Conservation (phyloP, 2,329 filamentous ascomycete species). For the Exophiala mesophila region DNA sequence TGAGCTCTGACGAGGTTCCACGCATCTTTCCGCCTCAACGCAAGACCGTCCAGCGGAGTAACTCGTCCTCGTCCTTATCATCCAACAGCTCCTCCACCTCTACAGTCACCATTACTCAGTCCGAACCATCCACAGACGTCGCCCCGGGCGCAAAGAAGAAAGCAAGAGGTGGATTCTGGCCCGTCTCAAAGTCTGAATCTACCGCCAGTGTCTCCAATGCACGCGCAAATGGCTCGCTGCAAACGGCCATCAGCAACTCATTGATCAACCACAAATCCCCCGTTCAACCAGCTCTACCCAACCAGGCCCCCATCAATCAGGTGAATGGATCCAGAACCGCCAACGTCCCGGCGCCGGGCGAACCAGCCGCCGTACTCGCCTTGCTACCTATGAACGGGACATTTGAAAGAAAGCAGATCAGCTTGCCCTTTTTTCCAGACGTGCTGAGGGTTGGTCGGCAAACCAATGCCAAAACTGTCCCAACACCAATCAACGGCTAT, state of each 20-base stretch:
- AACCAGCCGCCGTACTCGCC: constrained; percentile 73
- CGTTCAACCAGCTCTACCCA: constrained; percentile 51
- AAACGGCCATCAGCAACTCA: constrained; percentile 20
- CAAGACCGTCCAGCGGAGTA: constrained; percentile 79
- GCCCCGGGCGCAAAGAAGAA: constrained; percentile 42
- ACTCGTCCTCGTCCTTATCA: constrained; percentile 80
- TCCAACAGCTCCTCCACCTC: constrained; percentile 56
- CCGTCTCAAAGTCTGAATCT: constrained; percentile 60
- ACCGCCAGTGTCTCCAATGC: constrained; percentile 59
- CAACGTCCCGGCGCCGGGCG: constrained; percentile 42
- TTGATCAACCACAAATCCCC: constrained; percentile 20
- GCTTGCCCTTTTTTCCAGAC: constrained; percentile 90
- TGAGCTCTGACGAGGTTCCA: constrained; percentile 78
- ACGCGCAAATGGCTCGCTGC: constrained; percentile 57
- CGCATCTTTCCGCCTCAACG: constrained; percentile 79
- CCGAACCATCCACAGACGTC: constrained; percentile 34
- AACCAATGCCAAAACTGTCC: constrained; percentile 93
- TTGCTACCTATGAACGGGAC: constrained; percentile 90
- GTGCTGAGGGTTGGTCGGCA: constrained; percentile 89
- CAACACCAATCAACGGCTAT: constrained; percentile 85
- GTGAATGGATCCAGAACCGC: constrained; percentile 51
- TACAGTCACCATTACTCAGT: constrained; percentile 26
- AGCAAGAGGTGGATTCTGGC: constrained; percentile 54
- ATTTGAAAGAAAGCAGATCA: constrained; percentile 95
- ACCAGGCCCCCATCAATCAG: constrained; percentile 65